Conservation (phyloP, 495 filamentous ascomycete species). For the Aspergillus sclerotiicarbonarius region DNA sequence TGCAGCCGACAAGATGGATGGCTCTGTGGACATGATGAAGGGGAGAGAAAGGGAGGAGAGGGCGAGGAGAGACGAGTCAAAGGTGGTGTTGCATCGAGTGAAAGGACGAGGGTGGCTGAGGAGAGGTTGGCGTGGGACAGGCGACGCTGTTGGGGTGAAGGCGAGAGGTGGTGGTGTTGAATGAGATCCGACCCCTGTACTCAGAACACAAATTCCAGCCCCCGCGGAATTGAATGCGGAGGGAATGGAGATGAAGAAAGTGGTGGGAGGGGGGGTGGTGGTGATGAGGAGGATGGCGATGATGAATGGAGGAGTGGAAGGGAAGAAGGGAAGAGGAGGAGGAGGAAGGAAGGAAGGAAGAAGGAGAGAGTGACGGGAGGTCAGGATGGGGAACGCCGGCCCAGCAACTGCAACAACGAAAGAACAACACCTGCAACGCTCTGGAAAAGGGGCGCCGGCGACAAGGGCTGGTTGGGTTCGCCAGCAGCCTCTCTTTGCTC, state of each 20-base stretch:
- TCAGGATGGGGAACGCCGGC: neutral
- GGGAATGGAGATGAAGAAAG: constrained; percentile 10
- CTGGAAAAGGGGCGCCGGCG: constrained; percentile 3
- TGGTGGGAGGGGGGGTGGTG: constrained; percentile 14
- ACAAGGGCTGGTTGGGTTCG: neutral
- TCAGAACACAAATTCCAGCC: neutral
- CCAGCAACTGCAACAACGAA: neutral
- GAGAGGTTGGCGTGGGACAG: neutral
- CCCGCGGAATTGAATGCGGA: constrained; percentile 4
- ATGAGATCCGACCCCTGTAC: neutral
- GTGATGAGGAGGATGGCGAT: constrained; percentile 14
- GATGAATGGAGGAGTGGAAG: constrained; percentile 16
- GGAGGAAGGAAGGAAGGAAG: constrained; percentile 1
- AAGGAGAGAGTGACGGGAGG: constrained; percentile 3
- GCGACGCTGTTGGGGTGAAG: neutral
- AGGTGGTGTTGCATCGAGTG: constrained; percentile 18
- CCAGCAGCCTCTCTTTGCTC: neutral
- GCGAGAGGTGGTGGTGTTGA: constrained; percentile 10
- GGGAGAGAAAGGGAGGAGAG: constrained; percentile 18
- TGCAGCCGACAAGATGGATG: constrained; percentile 22
- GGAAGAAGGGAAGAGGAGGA: constrained; percentile 12
- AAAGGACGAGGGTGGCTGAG: constrained; percentile 5
- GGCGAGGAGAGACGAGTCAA: constrained; percentile 35
- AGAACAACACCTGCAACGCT: neutral
- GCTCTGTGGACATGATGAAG: constrained; percentile 27